These are phyloP conservation scores for Pisolithus thermaeus DNA, from an alignment of 1,284 basidiomycete species.

Conservation along the genomic window DNA sequence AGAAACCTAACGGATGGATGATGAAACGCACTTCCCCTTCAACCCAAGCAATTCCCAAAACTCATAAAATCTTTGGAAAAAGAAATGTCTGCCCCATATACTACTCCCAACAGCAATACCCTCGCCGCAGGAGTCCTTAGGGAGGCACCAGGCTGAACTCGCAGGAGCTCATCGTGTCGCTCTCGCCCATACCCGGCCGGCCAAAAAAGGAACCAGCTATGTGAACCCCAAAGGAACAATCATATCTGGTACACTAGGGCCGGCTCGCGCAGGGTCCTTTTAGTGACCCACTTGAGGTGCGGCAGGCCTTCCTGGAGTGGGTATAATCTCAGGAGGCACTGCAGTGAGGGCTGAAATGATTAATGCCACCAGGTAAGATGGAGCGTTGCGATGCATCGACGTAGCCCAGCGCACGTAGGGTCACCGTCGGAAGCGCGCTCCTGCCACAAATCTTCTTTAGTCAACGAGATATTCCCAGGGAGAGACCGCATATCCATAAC, in stretches of 20 bases:
- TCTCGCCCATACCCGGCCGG: slow-evolving; percentile 24
- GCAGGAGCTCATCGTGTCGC: slow-evolving; percentile 35
- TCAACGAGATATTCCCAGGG: too few species aligned
- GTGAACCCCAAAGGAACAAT: slow-evolving; percentile 1
- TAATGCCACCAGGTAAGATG: too few species aligned
- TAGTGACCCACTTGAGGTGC: background rate
- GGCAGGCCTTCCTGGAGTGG: slow-evolving; percentile 34
- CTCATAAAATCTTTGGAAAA: background rate
- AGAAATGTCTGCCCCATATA: slow-evolving; percentile 65
- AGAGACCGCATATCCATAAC: too few species aligned
- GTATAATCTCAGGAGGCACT: background rate
- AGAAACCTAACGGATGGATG: too few species aligned
- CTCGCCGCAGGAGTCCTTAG: slow-evolving; percentile 72
- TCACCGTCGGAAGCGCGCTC: too few species aligned
- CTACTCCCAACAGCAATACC: slow-evolving; percentile 64
- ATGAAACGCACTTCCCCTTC: background rate
- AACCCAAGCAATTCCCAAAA: background rate
- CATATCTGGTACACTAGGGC: background rate
- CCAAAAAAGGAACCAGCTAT: slow-evolving; percentile 1
- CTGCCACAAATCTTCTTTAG: too few species aligned
- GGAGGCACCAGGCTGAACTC: slow-evolving; percentile 38
- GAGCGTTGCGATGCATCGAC: too few species aligned
- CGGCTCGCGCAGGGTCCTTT: background rate
- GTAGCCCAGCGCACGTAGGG: too few species aligned
- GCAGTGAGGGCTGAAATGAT: background rate